Base-by-base conservation (phyloP, 352 stramenopile species). In the Globisporangium apiculatum region DNA sequence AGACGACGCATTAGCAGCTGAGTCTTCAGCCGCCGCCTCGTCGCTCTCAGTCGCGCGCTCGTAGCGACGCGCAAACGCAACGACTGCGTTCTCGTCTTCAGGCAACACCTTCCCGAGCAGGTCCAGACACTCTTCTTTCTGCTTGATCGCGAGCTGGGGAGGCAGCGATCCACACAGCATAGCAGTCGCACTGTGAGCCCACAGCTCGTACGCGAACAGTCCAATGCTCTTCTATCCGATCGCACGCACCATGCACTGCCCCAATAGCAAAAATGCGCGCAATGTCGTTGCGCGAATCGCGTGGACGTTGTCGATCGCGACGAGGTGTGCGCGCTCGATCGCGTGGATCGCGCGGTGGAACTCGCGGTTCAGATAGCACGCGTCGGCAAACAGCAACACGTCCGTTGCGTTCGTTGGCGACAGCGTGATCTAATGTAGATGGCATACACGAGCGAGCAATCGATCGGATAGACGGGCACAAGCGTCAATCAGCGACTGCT, bases 111-210 rank as follows among this genome's bases (percentile, higher is more conserved):
- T 71, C 10, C 64, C 65, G 4, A 95, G 48, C 4, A 94, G 7
- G 15, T 91, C 81, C 17, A 94, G 59, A 66, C 84, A 93, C 51
- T 93, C 83, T 47, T 95, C 83, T 48, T 85, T 89, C 52, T 94
- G 80, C 48, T 94, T 89, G 46, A 91, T 87, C 18, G 75, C 73
- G 48, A 92, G 50, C 73, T 86, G 40, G 11, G 7, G 40, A 12
- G 7, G 52, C 12, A 64, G 45, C 37, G 17, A 18, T 31, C 24
- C 24, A 31, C 24, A 31, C 24, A 31, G 1, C 24, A 31, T 3
- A 31, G 2, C 24, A 31, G 24, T 31, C 24, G 24, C 2, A 31
- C 24, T 3, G 24, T 31, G 24, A 31, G 24, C 24, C 24, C 24
- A 31, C 24, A 31, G 24, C 24, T 31, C 24, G 24, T 31, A 31